Base-by-base conservation (phyloP, 176 grass and related monocot genomes). In the Coix lacrymajobi region DNA sequence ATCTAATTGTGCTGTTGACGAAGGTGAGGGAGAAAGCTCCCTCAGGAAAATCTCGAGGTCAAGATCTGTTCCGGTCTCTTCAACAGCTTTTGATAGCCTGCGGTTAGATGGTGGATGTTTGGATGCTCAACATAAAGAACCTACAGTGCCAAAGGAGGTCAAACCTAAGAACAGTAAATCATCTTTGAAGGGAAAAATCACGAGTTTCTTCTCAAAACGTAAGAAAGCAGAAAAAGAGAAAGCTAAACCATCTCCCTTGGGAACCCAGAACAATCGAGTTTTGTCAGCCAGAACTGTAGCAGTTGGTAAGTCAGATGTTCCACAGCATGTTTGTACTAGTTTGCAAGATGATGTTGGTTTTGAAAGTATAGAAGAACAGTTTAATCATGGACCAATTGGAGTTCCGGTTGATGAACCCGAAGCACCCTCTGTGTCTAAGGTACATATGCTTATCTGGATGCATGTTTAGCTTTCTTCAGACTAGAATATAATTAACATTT, bases 161-260 rank as follows among this genome's bases (percentile, higher is more conserved):
- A 89, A 87, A 74, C 4, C 85, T 86, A 94, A 92, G 39, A 92
- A 87, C 31, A 85, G 78, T 66, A 96, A 94, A 33, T 90, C 85
- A 81, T 96, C 85, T 80, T 88, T 99, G 49, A 94, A 88, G 82
- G 93, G 87, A 67, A 98, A 88, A 79, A 86, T 98, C 71, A 92
- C 92, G 15, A 95, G 71, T 78, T 91, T 95, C 78, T 96, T 99
- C 83, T 90, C 85, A 36, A 90, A 82, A 77, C 85, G 65, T 48
- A 99, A 91, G 82, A 99, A 92, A 77, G 1, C 58, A 33, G 85
- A 82, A 54, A 90, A 91, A 89, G 85, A 88, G 51, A 96, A 92
- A 76, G 32, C 72, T 76, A 62, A 7, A n/a, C 3, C 88, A 51
- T 82, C 93, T 73, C 62, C 82, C 29, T 74, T 83, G 65, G 87